phyloP scores from a whole-genome alignment of 1,284 basidiomycete genomes.

The Leccinum subspadiceum region DNA sequence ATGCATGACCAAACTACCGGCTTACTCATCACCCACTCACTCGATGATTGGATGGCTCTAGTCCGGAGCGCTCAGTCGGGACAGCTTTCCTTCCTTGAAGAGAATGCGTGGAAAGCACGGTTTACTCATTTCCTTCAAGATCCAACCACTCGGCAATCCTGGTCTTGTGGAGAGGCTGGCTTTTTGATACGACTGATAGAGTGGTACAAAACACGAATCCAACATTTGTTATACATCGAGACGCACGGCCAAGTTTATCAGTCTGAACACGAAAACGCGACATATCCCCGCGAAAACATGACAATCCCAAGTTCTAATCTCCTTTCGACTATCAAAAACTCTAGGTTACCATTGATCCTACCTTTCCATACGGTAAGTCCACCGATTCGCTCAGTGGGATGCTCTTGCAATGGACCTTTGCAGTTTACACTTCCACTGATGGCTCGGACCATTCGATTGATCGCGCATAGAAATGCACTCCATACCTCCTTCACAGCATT shows the following conservation, averaged over 20 bases:
- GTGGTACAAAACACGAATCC: constrained; percentile 46
- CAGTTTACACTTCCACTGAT: constrained; percentile 57
- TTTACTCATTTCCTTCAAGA: constrained; percentile 39
- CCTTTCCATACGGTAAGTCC: constrained; percentile 54
- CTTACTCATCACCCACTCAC: constrained; percentile 35
- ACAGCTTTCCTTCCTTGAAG: constrained; percentile 30
- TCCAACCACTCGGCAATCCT: constrained; percentile 25
- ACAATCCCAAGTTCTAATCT: constrained; percentile 32
- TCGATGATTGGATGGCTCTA: constrained; percentile 47
- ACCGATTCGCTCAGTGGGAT: neutral
- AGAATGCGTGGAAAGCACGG: constrained; percentile 38
- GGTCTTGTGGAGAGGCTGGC: constrained; percentile 45
- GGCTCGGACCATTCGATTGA: constrained; percentile 50
- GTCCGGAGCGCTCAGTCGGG: constrained; percentile 36
- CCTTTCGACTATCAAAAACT: constrained; percentile 36
- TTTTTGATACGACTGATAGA: constrained; percentile 56
- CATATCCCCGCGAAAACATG: constrained; percentile 16
- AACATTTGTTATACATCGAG: constrained; percentile 52
- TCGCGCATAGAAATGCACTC: constrained; percentile 58
- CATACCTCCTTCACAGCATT: constrained; percentile 51
- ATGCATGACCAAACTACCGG: constrained; percentile 41
- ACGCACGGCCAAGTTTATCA: constrained; percentile 35
- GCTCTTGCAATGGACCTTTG: neutral
- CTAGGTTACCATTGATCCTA: constrained; percentile 51
- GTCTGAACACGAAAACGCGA: constrained; percentile 15